Percentiles rank a stretch among this genome's conserved stretches.
These are phyloP conservation scores for Pichia cactophila DNA, from an alignment of 1,139 yeast species.

Conservation along the genomic window DNA sequence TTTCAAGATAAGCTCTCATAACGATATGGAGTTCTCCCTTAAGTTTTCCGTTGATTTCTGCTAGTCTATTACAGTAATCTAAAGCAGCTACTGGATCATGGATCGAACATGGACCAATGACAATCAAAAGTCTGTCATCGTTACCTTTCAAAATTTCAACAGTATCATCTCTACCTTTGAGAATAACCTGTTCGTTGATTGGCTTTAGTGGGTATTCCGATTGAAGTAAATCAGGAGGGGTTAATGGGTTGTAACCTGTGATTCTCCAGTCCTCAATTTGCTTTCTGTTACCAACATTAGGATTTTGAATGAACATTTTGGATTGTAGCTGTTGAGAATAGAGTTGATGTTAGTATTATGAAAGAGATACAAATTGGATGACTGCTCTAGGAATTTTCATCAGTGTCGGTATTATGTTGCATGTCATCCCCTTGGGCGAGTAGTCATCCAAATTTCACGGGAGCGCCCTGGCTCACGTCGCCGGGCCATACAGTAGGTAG, in stretches of 20 bases:
- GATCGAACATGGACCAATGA: constrained; percentile 94
- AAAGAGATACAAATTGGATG: background rate
- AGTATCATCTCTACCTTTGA: constrained; percentile 71
- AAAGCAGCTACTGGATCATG: constrained; percentile 91
- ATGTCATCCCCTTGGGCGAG: background rate
- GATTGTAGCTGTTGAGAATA: constrained; percentile 12
- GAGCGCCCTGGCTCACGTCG: background rate
- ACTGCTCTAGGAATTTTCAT: no score
- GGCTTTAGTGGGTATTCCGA: constrained; percentile 74
- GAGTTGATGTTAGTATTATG: background rate
- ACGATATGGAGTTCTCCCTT: constrained; percentile 74
- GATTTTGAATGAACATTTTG: constrained; percentile 76
- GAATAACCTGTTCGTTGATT: constrained; percentile 51
- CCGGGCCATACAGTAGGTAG: no score
- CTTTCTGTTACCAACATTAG: constrained; percentile 72
- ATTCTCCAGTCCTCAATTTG: constrained; percentile 88
- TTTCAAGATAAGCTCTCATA: constrained; percentile 97
- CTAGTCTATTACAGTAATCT: constrained; percentile 71
- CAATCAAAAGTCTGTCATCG: constrained; percentile 73
- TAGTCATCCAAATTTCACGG: background rate
- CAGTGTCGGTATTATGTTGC: no score
- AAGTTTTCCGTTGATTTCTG: constrained; percentile 52
- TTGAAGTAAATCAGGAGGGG: constrained; percentile 91
- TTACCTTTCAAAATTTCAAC: constrained; percentile 62
- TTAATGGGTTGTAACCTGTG: constrained; percentile 84